Evolutionary conservation across 2,329 filamentous ascomycete genomes (phyloP).

Genomic region (Fusarium cyanostomum): DNA sequence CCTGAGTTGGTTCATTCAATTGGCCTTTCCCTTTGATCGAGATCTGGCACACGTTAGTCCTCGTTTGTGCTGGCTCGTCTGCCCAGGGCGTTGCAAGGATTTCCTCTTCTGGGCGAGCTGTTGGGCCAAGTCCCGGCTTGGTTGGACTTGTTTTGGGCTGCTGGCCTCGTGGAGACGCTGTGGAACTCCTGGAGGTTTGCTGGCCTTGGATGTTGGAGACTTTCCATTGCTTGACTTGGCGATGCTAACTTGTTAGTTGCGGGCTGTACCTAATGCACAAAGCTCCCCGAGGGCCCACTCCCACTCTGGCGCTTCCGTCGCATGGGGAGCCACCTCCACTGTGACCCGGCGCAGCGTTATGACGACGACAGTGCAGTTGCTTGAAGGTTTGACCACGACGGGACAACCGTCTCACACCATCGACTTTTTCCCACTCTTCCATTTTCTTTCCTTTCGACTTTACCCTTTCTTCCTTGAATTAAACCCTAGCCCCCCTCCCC

Average conservation of each 20-base stretch:
- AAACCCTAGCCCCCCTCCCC: neutral
- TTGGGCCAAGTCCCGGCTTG: constrained; percentile 1
- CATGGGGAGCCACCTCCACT: constrained; percentile 15
- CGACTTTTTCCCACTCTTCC: constrained; percentile 27
- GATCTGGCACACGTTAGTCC: constrained; percentile 35
- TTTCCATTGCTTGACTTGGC: too few relatives aligned
- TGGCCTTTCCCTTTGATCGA: constrained; percentile 37
- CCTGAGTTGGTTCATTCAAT: constrained; percentile 36
- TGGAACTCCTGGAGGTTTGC: constrained; percentile 9
- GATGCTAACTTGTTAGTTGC: neutral
- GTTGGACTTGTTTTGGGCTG: neutral
- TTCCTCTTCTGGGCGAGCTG: constrained; percentile 13
- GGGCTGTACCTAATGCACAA: constrained; percentile 5
- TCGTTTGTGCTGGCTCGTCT: constrained; percentile 22
- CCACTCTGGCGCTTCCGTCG: neutral
- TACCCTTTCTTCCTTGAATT: neutral
- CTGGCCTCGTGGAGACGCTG: neutral
- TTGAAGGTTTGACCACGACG: neutral
- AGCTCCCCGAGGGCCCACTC: neutral
- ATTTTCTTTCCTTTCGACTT: constrained; percentile 25
- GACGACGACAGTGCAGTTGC: constrained; percentile 25
- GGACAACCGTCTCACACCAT: constrained; percentile 6
- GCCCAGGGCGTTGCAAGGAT: constrained; percentile 10
- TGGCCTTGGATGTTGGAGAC: too few relatives aligned
- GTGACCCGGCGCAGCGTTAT: constrained; percentile 28